Percentiles rank a stretch among this genome's conserved stretches.
These are phyloP conservation scores for Cephalotrichum gorgonifer DNA, from an alignment of 2,329 filamentous ascomycete species.

Conservation along the genomic window DNA sequence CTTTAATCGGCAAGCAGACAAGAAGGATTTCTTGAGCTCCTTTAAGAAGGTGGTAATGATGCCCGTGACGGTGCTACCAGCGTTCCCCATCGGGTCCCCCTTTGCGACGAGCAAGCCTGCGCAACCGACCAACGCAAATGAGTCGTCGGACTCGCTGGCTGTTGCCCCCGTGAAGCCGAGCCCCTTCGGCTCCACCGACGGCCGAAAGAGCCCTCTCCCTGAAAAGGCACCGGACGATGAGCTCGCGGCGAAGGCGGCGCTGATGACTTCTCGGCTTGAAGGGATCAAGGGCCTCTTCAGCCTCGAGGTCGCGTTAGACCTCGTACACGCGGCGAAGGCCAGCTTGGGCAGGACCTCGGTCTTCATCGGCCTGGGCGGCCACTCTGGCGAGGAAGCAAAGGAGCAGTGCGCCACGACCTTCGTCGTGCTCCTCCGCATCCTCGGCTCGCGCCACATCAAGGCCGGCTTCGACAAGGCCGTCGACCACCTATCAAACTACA, in stretches of 20 bases:
- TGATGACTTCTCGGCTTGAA: constrained; percentile 90
- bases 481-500: constrained; percentile 80
- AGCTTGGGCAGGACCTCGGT: constrained; percentile 77
- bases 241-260: constrained; percentile 89
- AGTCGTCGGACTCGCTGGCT: constrained; percentile 10
- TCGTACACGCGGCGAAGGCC: constrained; percentile 81
- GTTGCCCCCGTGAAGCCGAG: constrained; percentile 11
- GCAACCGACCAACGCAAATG: constrained; percentile 14
- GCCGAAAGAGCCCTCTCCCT: constrained; percentile 28
- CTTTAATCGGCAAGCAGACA: constrained; percentile 87
- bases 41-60: constrained; percentile 99
- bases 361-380: constrained; percentile 71
- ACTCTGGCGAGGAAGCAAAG: constrained; percentile 70
- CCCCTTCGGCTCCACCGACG: constrained; percentile 17
- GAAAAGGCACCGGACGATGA: constrained; percentile 76
- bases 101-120: constrained; percentile 38
- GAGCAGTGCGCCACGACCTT: constrained; percentile 90
- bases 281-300: constrained; percentile 93
- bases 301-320: constrained; percentile 83
- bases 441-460: constrained; percentile 81
- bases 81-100: constrained; percentile 48
- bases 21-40: constrained; percentile 89
- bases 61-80: constrained; percentile 83
- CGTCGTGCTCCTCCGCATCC: constrained; percentile 68
- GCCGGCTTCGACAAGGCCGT: constrained; percentile 91